phyloP scores from a whole-genome alignment of 495 filamentous ascomycete species.

The Trichodelitschia bisporula region DNA sequence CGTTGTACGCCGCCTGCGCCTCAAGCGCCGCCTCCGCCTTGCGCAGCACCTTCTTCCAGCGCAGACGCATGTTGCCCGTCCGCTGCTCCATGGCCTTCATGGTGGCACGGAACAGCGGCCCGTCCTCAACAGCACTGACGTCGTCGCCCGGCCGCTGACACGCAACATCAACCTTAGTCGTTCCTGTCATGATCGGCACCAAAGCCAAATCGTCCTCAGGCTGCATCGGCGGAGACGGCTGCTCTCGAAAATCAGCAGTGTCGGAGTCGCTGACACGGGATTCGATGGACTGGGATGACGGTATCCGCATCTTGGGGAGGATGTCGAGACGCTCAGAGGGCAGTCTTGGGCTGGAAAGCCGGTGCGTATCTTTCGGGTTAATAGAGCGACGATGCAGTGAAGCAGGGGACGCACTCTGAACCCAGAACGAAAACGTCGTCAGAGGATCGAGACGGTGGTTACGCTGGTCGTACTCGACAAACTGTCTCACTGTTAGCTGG shows the following conservation, averaged over 20 bases:
- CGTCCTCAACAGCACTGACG: conserved; percentile 69
- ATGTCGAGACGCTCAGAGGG: conserved; percentile 44
- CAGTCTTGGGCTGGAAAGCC: conserved; percentile 12
- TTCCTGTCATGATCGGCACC: conserved; percentile 9
- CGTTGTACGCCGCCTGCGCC: conserved; percentile 63
- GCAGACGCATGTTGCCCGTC: conserved; percentile 73
- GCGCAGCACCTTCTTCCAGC: conserved; percentile 90
- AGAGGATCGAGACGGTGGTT: conserved; percentile 73
- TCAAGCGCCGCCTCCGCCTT: conserved; percentile 66
- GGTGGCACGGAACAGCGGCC: conserved; percentile 83
- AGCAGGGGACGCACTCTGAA: conserved; percentile 35
- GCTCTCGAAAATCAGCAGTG: conserved; percentile 26
- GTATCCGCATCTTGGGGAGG: conserved; percentile 52
- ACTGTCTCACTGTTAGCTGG: conserved; percentile 20
- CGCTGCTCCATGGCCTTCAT: conserved; percentile 95
- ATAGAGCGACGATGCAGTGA: background rate
- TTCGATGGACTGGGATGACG: conserved; percentile 58
- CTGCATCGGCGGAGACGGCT: conserved; percentile 21
- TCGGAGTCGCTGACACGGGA: conserved; percentile 51
- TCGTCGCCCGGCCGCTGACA: conserved; percentile 75
- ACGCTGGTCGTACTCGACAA: conserved; percentile 87
- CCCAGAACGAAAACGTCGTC: conserved; percentile 84
- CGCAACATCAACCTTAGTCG: conserved; percentile 56
- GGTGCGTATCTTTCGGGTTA: conserved; percentile 12
- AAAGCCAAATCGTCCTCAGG: conserved; percentile 19